Conservation (phyloP, 345 rosid species). For the Eucalyptus lansdowneana region DNA sequence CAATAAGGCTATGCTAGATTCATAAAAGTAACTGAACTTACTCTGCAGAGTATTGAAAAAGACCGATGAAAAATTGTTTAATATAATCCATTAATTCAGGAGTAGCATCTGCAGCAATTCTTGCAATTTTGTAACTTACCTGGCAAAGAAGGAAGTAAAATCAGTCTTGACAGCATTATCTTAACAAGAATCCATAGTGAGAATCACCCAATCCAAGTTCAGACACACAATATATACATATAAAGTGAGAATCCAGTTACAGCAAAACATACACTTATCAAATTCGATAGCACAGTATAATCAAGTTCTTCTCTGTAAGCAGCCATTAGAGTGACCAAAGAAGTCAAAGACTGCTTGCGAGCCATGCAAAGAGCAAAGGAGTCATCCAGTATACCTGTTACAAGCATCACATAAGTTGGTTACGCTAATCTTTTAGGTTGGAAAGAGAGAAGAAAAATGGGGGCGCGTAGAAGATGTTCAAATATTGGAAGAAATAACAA, state of each 20-base stretch:
- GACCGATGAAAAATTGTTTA: slow-evolving; percentile 42
- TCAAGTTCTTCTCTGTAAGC: slow-evolving; percentile 76
- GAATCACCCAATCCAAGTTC: not conserved
- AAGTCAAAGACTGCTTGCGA: slow-evolving; percentile 62
- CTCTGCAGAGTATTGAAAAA: slow-evolving; percentile 64
- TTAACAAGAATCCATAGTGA: not conserved
- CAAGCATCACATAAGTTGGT: not conserved
- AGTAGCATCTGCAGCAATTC: slow-evolving; percentile 70
- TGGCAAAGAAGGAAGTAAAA: slow-evolving; percentile 15
- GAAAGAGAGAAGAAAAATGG: not conserved
- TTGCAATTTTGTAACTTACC: slow-evolving; percentile 64
- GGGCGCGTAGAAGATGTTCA: not conserved
- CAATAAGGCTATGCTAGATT: not conserved
- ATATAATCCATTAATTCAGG: slow-evolving; percentile 40
- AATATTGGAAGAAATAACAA: not conserved
- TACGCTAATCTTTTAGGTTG: not conserved
- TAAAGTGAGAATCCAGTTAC: not conserved
- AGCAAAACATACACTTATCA: slow-evolving; percentile 41
- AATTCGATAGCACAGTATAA: slow-evolving; percentile 75
- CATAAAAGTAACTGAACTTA: slow-evolving; percentile 15
- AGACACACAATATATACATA: not conserved
- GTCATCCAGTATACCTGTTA: slow-evolving; percentile 84
- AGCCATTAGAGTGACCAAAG: slow-evolving; percentile 68
- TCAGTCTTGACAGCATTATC: not conserved
- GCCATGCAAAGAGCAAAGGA: slow-evolving; percentile 92